Base-by-base conservation (phyloP, 306 rosid genomes). In the Rosa chinensis region DNA sequence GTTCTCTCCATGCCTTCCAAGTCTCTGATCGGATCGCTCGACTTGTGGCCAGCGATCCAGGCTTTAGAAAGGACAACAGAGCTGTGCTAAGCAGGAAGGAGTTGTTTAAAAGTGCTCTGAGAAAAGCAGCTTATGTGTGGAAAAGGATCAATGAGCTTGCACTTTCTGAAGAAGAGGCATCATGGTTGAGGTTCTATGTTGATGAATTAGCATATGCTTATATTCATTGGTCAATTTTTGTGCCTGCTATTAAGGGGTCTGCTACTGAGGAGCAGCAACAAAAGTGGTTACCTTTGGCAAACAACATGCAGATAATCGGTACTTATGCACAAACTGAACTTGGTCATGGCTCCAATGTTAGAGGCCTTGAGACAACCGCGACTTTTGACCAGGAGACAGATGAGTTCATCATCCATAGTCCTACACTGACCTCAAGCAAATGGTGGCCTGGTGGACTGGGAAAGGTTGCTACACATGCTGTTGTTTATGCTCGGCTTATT, bases 391-490 rank as follows among this genome's bases (percentile, higher is more conserved):
- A 87, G 21, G 72, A 85, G 78, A 89, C 92, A 10, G 95, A 92
- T 3, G 97, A 94, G 81, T 94, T 94, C 70, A 75, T 92, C 79
- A 84, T 94, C 28, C 86, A 91, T 71, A 94, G 97, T 85, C 99
- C 99, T 61, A 92, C 99, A 13, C 85, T 94, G 77, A 92, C 94
- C 83, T 92, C 97, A 78, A 84, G 91, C 91, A 94, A 92, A 86
- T 92, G 99, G 97, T 94, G 97, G 99, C 95, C 99, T 81, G 99
- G 97, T 79, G 97, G 97, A 59, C 80, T 91, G 97, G 99, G 99
- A 78, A 92, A 92, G 84, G 75, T 88, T 66, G 89, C 99, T 17
- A 94, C 97, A 0, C 97, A 94, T 83, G 97, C 89, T 80, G 80
- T 91, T 85, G 88, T 91, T 63, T 95, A 89, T 85, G 97, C 99